phyloP scores from a whole-genome alignment of 352 stramenopile genomes.

The Blastocystis sp. region DNA sequence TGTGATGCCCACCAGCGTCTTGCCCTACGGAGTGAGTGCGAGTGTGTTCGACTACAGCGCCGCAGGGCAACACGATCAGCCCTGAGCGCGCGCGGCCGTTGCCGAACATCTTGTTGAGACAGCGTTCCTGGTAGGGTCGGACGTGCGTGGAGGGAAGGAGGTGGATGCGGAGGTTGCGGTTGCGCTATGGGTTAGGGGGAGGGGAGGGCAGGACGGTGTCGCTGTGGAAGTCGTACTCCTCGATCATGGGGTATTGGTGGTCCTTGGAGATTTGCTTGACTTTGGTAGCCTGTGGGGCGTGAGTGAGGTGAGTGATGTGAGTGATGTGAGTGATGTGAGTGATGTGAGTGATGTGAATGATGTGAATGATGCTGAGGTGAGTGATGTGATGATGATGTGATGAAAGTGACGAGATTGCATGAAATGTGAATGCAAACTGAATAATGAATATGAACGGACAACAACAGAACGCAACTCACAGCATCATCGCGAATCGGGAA shows the following conservation, averaged over 20 bases:
- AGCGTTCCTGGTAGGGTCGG: conserved; percentile 97
- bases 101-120: conserved; percentile 98
- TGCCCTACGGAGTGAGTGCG: conserved; percentile 81
- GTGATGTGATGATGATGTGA: conserved; percentile 75
- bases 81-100: conserved; percentile 96
- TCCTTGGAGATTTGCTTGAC: conserved; percentile 92
- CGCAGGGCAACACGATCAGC: conserved; percentile 98
- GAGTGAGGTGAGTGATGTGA: conserved; percentile 78
- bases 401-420: conserved; percentile 41
- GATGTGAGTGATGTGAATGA: not conserved
- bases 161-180: conserved; percentile 82
- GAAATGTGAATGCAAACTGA: conserved; percentile 36
- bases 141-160: conserved; percentile 89
- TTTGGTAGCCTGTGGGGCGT: conserved; percentile 84
- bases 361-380: conserved; percentile 33
- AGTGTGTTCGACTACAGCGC: conserved; percentile 83
- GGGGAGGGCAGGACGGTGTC: conserved; percentile 77
- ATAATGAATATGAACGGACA: not conserved
- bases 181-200: conserved; percentile 75
- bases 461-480: not conserved
- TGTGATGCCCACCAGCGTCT: conserved; percentile 91
- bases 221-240: conserved; percentile 98
- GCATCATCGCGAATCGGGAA: conserved; percentile 27
- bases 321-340: conserved; percentile 77
- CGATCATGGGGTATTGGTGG: conserved; percentile 97